A percentile compares a stretch with the other conserved stretches of the same genome.
These are phyloP conservation scores for Elsinoe ampelina DNA, from an alignment of 2,329 filamentous ascomycete genomes.

Conservation along the genomic window DNA sequence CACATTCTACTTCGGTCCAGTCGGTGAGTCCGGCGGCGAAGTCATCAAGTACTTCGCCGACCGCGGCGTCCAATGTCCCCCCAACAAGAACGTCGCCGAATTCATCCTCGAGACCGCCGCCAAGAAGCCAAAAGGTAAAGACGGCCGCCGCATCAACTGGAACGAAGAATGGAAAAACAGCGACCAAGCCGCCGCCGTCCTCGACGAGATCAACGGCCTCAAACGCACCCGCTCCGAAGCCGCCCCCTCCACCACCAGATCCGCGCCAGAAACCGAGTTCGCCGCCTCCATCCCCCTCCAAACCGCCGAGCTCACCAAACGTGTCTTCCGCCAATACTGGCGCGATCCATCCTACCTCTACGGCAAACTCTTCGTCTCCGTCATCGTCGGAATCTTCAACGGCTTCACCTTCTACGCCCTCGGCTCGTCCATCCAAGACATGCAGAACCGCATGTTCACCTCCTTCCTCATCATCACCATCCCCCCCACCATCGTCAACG, in stretches of 20 bases:
- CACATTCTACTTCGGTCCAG: conserved; percentile 64
- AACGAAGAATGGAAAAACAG: conserved; percentile 65
- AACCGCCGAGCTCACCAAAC: conserved; percentile 56
- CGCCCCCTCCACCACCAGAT: conserved; percentile 22
- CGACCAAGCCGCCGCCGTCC: conserved; percentile 48
- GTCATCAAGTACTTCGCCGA: conserved; percentile 60
- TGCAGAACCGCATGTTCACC: conserved; percentile 73
- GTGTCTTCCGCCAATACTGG: conserved; percentile 66
- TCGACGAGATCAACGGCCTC: conserved; percentile 58
- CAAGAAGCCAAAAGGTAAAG: conserved; percentile 42
- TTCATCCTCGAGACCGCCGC: conserved; percentile 58
- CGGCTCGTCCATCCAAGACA: conserved; percentile 54
- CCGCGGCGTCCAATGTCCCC: conserved; percentile 57
- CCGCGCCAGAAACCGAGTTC: conserved; percentile 36
- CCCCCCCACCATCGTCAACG: conserved; percentile 63
- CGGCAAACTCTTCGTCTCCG: conserved; percentile 62
- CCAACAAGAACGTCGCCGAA: conserved; percentile 56
- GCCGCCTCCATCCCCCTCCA: conserved; percentile 57
- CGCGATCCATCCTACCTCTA: conserved; percentile 68
- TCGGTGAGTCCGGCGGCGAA: conserved; percentile 56
- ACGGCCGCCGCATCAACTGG: conserved; percentile 58
- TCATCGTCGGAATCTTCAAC: conserved; percentile 67
- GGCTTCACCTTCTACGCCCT: conserved; percentile 70
- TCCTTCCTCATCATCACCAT: conserved; percentile 50
- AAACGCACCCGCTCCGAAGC: conserved; percentile 47